These are phyloP conservation scores for Penstemon eatonii DNA, from an alignment of 257 asterid species.

Conservation along the genomic window DNA sequence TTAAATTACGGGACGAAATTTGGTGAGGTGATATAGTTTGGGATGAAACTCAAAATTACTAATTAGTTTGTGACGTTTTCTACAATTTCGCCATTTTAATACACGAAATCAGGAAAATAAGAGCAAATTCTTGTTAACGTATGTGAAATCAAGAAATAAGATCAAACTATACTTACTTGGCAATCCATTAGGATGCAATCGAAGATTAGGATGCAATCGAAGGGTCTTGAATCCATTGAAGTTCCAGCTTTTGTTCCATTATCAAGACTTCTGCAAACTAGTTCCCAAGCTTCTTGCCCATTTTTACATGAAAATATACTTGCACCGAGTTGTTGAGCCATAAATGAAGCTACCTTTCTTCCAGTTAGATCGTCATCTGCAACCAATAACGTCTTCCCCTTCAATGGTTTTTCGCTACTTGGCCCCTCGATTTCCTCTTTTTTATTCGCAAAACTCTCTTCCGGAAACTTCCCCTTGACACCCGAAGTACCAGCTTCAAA, in stretches of 20 bases:
- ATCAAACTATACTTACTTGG: constrained; percentile 43
- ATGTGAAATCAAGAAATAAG: background rate
- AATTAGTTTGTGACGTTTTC: too few species aligned
- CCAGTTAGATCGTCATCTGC: constrained; percentile 56
- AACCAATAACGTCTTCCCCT: constrained; percentile 57
- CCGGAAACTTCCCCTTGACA: constrained; percentile 6
- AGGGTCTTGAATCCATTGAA: constrained; percentile 32
- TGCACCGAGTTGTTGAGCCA: constrained; percentile 56
- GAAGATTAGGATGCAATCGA: constrained; percentile 64
- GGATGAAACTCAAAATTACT: too few species aligned
- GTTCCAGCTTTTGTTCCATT: constrained; percentile 18
- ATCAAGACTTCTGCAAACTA: constrained; percentile 33
- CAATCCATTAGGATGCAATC: constrained; percentile 84
- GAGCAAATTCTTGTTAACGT: background rate
- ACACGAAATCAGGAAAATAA: too few species aligned
- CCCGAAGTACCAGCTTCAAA: constrained; percentile 8
- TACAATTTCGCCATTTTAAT: too few species aligned
- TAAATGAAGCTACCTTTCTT: constrained; percentile 36
- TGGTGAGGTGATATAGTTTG: too few species aligned
- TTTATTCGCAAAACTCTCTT: background rate
- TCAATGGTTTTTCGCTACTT: constrained; percentile 32
- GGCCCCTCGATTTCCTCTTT: constrained; percentile 25
- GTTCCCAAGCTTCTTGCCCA: constrained; percentile 57
- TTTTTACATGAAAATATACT: constrained; percentile 35
- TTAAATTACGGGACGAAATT: too few species aligned